Evolutionary conservation across 2,329 filamentous ascomycete genomes (phyloP).

Genomic region (Aspergillus terreus): DNA sequence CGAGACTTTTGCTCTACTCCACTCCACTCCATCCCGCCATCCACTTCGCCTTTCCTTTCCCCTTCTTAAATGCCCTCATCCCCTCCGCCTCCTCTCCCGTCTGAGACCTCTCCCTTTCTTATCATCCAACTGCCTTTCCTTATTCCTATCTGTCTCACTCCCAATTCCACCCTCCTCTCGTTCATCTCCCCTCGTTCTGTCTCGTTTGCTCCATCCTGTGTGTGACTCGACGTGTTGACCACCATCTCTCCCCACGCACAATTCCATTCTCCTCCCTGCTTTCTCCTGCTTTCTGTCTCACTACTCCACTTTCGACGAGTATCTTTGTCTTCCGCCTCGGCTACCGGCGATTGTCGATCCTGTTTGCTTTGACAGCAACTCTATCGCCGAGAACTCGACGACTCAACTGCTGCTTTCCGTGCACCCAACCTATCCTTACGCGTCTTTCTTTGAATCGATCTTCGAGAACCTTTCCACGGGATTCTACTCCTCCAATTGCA

Average conservation of each 20-base stretch:
- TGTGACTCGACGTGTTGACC: neutral
- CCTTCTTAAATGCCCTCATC: neutral
- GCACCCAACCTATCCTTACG: neutral
- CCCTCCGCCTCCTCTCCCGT: neutral
- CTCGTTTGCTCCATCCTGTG: neutral
- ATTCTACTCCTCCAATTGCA: neutral
- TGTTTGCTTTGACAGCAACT: slow-evolving; percentile 6
- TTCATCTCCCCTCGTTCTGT: neutral
- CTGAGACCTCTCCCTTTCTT: neutral
- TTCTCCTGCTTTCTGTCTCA: neutral
- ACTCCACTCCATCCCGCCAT: no score
- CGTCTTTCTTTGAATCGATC: neutral
- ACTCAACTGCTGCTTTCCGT: slow-evolving; percentile 3
- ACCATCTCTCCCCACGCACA: neutral
- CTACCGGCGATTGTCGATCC: neutral
- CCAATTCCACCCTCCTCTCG: neutral
- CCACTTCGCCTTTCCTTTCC: neutral
- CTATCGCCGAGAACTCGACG: neutral
- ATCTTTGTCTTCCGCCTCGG: neutral
- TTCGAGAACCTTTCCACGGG: neutral
- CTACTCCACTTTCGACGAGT: neutral
- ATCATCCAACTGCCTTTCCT: neutral
- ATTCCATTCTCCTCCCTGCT: neutral
- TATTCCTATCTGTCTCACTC: neutral
- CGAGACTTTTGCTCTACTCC: neutral